Percentiles rank a stretch among this genome's conserved stretches.
Conservation (phyloP, 1,284 basidiomycete genomes). For the Cutaneotrichosporon dermatis region DNA sequence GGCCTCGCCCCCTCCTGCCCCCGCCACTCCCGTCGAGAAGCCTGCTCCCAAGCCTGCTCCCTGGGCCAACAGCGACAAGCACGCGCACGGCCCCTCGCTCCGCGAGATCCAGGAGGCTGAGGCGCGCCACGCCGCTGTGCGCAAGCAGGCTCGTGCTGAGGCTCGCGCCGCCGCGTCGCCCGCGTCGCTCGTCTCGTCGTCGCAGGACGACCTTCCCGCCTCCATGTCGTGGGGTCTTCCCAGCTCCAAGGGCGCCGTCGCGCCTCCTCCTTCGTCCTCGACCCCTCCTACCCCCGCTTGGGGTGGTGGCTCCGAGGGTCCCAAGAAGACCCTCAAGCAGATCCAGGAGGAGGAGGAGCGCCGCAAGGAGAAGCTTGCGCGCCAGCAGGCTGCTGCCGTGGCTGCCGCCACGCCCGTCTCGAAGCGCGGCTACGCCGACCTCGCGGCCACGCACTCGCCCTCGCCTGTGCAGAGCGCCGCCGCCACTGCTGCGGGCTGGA, state of each 20-base stretch:
- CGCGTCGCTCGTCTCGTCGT: conserved; percentile 32
- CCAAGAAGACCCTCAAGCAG: conserved; percentile 95
- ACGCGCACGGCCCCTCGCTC: conserved; percentile 60
- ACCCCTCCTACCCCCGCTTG: conserved; percentile 46
- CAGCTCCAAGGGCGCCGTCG: conserved; percentile 21
- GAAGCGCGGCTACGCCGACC: conserved; percentile 73
- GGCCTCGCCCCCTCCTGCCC: conserved; percentile 51
- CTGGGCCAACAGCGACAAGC: conserved; percentile 44
- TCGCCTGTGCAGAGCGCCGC: conserved; percentile 50
- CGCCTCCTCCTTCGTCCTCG: conserved; percentile 33
- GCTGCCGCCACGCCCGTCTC: conserved; percentile 36
- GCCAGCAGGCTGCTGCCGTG: conserved; percentile 24
- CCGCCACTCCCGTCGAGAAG: conserved; percentile 8
- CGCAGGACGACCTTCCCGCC: conserved; percentile 34
- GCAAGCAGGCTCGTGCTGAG: conserved; percentile 61
- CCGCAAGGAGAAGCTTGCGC: conserved; percentile 60
- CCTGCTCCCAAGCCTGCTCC: conserved; percentile 38
- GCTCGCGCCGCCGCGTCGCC: conserved; percentile 52
- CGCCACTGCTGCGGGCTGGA: conserved; percentile 67
- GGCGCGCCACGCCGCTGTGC: conserved; percentile 68
- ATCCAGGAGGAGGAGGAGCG: conserved; percentile 96
- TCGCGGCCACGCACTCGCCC: conserved; percentile 57
- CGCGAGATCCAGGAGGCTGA: conserved; percentile 96
- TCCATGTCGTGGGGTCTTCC: conserved; percentile 52
- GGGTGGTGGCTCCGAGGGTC: conserved; percentile 43